phyloP scores from a whole-genome alignment of 306 rosid genomes.

The Lathyrus tuberosus region DNA sequence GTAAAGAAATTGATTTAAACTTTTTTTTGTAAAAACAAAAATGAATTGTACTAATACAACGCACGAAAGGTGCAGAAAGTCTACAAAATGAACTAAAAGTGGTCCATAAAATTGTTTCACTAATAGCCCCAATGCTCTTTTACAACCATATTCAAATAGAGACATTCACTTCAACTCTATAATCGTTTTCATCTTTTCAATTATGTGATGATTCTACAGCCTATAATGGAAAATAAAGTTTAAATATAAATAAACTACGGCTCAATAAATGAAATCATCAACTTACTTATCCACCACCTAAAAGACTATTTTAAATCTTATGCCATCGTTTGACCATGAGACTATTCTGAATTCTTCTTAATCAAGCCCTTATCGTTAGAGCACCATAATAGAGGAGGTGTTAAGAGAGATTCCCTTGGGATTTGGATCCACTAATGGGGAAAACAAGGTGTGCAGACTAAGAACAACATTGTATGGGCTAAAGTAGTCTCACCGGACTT shows the following conservation, averaged over 20 bases:
- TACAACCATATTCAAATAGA: conserved; percentile 20
- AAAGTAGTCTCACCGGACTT: too few species aligned
- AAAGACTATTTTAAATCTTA: conserved; percentile 10
- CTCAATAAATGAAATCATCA: conserved; percentile 18
- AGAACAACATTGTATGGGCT: too few species aligned
- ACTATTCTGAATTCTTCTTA: background rate
- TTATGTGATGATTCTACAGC: conserved; percentile 14
- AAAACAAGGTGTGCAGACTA: too few species aligned
- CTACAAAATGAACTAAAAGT: background rate
- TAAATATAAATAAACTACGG: background rate
- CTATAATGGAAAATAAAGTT: conserved; percentile 17
- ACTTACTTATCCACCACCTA: conserved; percentile 20
- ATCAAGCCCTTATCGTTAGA: background rate
- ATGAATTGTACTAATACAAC: background rate
- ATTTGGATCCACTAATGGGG: too few species aligned
- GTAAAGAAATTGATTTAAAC: background rate
- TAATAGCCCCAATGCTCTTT: background rate
- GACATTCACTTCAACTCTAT: conserved; percentile 9
- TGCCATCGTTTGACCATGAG: background rate
- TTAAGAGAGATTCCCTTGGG: too few species aligned
- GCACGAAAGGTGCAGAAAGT: background rate
- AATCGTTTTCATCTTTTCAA: conserved; percentile 20
- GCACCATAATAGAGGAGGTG: background rate
- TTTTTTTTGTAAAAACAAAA: background rate
- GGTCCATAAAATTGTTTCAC: conserved; percentile 1